phyloP scores from a whole-genome alignment of 176 grass and related monocot species.

The Oryza meridionalis region DNA sequence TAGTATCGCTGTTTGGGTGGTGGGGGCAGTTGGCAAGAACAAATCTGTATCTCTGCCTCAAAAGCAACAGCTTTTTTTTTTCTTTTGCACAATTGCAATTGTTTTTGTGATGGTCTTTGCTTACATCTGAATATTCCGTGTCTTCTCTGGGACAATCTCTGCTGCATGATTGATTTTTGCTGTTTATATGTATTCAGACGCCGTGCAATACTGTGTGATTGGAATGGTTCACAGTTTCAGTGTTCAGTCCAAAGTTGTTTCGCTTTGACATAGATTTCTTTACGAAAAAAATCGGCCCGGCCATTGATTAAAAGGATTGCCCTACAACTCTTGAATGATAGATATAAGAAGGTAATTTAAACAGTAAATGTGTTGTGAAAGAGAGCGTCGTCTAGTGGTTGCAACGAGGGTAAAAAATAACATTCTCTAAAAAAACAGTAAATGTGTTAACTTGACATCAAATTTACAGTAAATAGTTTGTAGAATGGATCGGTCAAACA shows the following conservation, averaged over 20 bases:
- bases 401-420: no score
- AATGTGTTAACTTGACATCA: not conserved
- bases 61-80: not conserved
- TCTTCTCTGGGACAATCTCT: not conserved
- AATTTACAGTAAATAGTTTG: not conserved
- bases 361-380: not conserved
- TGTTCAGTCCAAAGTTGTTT: not conserved
- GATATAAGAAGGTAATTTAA: no score
- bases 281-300: no score
- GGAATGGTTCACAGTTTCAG: not conserved
- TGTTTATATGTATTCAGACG: not conserved
- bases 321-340: no score
- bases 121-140: slow-evolving; percentile 31
- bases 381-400: no score
- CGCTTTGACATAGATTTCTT: not conserved
- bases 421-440: not conserved
- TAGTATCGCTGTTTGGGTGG: slow-evolving; percentile 19
- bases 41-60: slow-evolving; percentile 32
- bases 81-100: slow-evolving; percentile 17
- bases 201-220: not conserved
- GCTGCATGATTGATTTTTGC: slow-evolving; percentile 19
- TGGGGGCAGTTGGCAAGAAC: slow-evolving; percentile 5
- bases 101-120: not conserved
- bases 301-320: no score
- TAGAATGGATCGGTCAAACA: no score